These are phyloP conservation scores for Cystoisospora suis DNA, from an alignment of 169 alveolate genomes.

Conservation along the genomic window DNA sequence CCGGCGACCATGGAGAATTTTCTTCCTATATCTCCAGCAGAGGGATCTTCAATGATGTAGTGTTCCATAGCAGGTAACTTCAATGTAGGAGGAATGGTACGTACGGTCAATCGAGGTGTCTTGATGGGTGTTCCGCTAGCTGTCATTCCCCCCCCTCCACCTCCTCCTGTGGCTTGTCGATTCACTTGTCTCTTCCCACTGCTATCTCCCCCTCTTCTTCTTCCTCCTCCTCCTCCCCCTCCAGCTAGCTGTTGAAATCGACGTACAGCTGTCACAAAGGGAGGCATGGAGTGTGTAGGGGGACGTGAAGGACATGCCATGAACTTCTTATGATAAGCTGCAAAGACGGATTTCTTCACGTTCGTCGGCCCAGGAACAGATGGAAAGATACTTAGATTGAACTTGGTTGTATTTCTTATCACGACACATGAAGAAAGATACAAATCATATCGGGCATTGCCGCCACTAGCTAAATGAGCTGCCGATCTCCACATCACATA, in stretches of 20 bases:
- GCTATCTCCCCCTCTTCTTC: not conserved
- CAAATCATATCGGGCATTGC: constrained; percentile 31
- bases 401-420: constrained; percentile 19
- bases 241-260: not conserved
- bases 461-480: constrained; percentile 8
- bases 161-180: not conserved
- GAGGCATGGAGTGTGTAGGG: constrained; percentile 44
- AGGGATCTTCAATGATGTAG: constrained; percentile 49
- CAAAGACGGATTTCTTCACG: constrained; percentile 38
- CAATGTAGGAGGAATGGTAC: constrained; percentile 41
- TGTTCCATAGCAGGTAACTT: constrained; percentile 58
- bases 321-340: constrained; percentile 41
- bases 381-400: constrained; percentile 19
- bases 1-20: constrained; percentile 53
- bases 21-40: constrained; percentile 39
- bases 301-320: constrained; percentile 28
- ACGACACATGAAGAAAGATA: constrained; percentile 43
- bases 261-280: not conserved
- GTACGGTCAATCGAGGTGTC: not conserved
- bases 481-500: constrained; percentile 49
- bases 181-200: not conserved
- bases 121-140: not conserved
- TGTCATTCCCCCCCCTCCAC: not conserved
- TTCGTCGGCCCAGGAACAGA: constrained; percentile 55
- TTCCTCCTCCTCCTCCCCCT: not conserved